These are phyloP conservation scores for Saccharomycopsis sp. DNA, from an alignment of 805 yeast species.

Conservation along the genomic window DNA sequence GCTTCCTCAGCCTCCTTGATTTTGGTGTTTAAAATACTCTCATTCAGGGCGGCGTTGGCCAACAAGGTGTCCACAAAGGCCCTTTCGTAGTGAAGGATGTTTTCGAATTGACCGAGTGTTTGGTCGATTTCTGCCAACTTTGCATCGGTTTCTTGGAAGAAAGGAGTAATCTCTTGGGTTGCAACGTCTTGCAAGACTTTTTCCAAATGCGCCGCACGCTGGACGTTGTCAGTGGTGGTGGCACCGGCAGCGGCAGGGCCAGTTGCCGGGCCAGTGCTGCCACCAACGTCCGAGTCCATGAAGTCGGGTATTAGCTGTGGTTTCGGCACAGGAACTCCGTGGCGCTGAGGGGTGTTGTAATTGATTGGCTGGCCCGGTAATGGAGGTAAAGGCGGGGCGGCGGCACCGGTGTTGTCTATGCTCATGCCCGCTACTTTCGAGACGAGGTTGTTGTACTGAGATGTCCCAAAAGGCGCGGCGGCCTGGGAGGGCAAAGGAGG, in stretches of 20 bases:
- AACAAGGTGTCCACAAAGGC: conserved; percentile 25
- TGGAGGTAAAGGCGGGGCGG: too few relatives aligned
- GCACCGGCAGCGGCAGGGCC: conserved; percentile 29
- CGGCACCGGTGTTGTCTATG: too few relatives aligned
- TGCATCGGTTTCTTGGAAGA: conserved; percentile 7
- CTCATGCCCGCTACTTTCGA: too few relatives aligned
- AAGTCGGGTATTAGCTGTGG: conserved; percentile 28
- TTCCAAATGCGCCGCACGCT: conserved; percentile 17
- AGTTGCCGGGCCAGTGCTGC: conserved; percentile 8
- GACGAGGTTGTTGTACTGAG: too few relatives aligned
- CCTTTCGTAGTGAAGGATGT: conserved; percentile 30
- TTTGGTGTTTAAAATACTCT: conserved; percentile 25
- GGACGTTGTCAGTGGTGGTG: conserved; percentile 26
- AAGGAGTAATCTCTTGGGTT: conserved; percentile 23
- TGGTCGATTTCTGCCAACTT: conserved; percentile 9
- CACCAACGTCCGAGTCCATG: background rate
- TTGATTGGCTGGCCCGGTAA: too few relatives aligned
- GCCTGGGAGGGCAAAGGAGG: conserved; percentile 6
- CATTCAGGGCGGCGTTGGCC: conserved; percentile 26
- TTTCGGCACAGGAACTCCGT: background rate
- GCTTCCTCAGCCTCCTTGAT: conserved; percentile 26
- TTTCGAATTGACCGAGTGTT: conserved; percentile 30
- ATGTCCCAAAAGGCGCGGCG: too few relatives aligned
- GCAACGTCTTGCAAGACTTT: conserved; percentile 23
- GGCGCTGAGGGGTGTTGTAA: too few relatives aligned